Evolutionary conservation across 2,329 filamentous ascomycete species (phyloP).

Genomic region (Venturia carpophila): DNA sequence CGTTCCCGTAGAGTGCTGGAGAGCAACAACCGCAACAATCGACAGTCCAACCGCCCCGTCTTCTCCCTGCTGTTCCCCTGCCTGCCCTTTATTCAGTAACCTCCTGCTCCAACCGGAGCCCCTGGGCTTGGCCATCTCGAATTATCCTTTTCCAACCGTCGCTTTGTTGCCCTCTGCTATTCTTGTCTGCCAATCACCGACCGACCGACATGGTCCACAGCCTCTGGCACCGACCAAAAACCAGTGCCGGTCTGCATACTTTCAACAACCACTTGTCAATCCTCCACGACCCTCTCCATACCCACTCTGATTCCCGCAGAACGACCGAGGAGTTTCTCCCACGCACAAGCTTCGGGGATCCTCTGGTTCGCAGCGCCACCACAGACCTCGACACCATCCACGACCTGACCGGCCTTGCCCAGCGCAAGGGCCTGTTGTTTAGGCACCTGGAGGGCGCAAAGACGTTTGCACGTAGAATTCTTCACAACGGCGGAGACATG

Average conservation of each 20-base stretch:
- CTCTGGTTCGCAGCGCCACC: background rate
- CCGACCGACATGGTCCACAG: conserved; percentile 11
- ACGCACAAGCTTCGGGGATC: background rate
- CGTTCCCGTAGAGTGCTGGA: background rate
- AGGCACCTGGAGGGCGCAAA: background rate
- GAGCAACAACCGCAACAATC: too few species aligned
- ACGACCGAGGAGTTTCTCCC: conserved; percentile 11
- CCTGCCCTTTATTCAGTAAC: background rate
- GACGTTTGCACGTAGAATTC: background rate
- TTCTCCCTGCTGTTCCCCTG: background rate
- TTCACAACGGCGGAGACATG: conserved; percentile 13
- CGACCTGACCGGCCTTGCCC: background rate
- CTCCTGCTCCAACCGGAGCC: background rate
- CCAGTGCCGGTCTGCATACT: background rate
- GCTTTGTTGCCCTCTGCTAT: background rate
- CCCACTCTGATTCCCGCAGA: conserved; percentile 3
- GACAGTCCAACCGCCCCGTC: background rate
- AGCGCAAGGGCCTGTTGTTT: background rate
- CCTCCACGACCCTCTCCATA: background rate
- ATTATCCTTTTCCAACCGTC: background rate
- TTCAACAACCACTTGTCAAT: conserved; percentile 3
- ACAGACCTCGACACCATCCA: conserved; percentile 1
- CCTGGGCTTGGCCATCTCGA: background rate
- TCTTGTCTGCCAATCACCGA: background rate
- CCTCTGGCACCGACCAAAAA: conserved; percentile 7